Conservation (phyloP, 495 filamentous ascomycete species). For the Chlorociboria aeruginascens region DNA sequence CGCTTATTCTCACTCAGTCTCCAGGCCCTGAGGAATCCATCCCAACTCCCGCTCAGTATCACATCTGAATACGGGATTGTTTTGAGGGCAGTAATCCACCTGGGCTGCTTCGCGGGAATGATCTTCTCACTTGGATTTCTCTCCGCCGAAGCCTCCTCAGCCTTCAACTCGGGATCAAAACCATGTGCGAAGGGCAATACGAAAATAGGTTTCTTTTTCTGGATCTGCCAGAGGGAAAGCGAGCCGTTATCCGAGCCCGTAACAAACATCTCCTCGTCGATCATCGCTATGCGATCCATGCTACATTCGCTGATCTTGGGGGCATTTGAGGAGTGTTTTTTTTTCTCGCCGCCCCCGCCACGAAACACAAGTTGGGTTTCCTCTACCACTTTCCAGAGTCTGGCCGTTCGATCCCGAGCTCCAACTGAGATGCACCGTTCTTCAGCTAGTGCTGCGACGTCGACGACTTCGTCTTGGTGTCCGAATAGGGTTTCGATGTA, state of each 20-base stretch:
- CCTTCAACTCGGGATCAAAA: constrained; percentile 51
- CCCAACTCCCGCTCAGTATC: constrained; percentile 85
- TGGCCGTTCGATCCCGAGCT: constrained; percentile 80
- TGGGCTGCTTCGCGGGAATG: constrained; percentile 52
- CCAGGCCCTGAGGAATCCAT: constrained; percentile 82
- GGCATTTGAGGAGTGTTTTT: constrained; percentile 18
- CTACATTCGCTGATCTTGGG: constrained; percentile 58
- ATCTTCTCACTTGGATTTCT: constrained; percentile 38
- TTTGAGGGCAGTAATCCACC: constrained; percentile 82
- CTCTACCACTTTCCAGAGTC: constrained; percentile 93
- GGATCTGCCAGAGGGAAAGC: constrained; percentile 74
- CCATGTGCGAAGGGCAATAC: constrained; percentile 74
- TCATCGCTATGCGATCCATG: constrained; percentile 78
- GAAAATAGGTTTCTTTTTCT: constrained; percentile 92
- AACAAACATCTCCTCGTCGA: constrained; percentile 83
- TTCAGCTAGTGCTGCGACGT: constrained; percentile 66
- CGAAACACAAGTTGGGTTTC: constrained; percentile 93
- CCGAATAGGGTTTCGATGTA: constrained; percentile 95
- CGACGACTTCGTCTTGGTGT: constrained; percentile 81
- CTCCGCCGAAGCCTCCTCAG: constrained; percentile 61
- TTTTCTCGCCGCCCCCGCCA: constrained; percentile 51
- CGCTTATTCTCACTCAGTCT: constrained; percentile 70
- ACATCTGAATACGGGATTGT: constrained; percentile 81
- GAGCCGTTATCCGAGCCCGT: constrained; percentile 86
- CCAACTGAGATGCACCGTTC: constrained; percentile 89